A percentile compares a stretch with the other conserved stretches of the same genome.
phyloP scores from a whole-genome alignment of 768 basidiomycete genomes.

The Phaeolepiota aurea region DNA sequence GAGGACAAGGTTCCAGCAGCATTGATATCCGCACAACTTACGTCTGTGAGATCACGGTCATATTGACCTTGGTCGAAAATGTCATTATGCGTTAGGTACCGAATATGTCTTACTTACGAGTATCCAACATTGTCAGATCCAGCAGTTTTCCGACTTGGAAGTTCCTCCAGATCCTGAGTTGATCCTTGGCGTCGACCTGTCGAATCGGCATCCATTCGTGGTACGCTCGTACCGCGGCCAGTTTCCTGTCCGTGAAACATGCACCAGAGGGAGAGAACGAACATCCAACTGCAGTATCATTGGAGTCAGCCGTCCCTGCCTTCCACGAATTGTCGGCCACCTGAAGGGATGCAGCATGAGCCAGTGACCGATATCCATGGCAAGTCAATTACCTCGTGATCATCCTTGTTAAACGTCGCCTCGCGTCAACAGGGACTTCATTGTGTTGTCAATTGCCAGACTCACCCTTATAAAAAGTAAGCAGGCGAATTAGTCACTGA shows the following conservation, averaged over 20 bases:
- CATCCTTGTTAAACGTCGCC: conserved; percentile 37
- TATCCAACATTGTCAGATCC: conserved; percentile 56
- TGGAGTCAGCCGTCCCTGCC: conserved; percentile 45
- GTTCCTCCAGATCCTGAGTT: conserved; percentile 54
- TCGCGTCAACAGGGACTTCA: too few species aligned
- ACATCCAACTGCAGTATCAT: conserved; percentile 43
- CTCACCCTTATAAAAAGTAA: too few species aligned
- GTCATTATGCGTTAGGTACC: not conserved
- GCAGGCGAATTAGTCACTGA: too few species aligned
- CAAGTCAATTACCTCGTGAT: conserved; percentile 37
- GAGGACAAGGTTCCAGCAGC: conserved; percentile 2
- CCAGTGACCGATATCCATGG: not conserved
- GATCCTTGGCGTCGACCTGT: conserved; percentile 44
- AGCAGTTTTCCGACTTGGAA: conserved; percentile 58
- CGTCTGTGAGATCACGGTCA: conserved; percentile 50
- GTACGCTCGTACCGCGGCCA: conserved; percentile 49
- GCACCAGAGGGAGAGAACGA: conserved; percentile 43
- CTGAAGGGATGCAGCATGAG: conserved; percentile 13
- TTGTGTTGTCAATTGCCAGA: too few species aligned
- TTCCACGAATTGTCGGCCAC: conserved; percentile 53
- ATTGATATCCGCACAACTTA: conserved; percentile 14
- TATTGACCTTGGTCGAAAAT: conserved; percentile 30
- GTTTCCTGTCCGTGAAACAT: conserved; percentile 51
- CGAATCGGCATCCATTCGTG: conserved; percentile 61
- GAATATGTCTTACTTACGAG: conserved; percentile 25